Base-by-base conservation (phyloP, 225 moss, liverwort and hornwort species). In the Physcomitrium patens region DNA sequence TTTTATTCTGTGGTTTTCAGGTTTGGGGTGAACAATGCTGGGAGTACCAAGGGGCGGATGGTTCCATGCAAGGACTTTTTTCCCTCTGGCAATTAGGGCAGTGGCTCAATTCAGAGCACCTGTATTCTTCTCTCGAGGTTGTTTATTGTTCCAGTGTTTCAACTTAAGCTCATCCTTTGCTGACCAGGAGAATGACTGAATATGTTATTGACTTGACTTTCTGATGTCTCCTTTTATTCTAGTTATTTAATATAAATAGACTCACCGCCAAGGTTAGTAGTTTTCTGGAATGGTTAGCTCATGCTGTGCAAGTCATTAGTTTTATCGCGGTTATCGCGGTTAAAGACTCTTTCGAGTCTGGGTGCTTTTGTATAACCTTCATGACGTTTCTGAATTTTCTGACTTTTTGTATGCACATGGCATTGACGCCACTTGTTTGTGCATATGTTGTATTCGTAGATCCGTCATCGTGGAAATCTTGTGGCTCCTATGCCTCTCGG, bases 11-110 rank as follows among this genome's bases (percentile, higher is more conserved):
- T 62, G 53, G 46, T 70, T 4, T 76, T 52, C 81, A 85, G 85
- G 54, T 82, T 49, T 85, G 81, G 81, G 52, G 50, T 62, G 85
- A 85, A 58, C 79, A 68, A 13, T 81, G 81, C 78, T 85, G 85
- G 85, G 85, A 82, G 46, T 85, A 85, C 65, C 72, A 76, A 76
- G 85, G 85, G 23, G 81, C 72, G 42, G 85, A 81, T 76, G 81
- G 85, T 71, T 61, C 76, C 26, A 82, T 82, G 85, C 75, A 85
- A 76, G 85, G 85, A 41, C 81, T 68, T 58, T 85, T 85, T 68
- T 78, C 85, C 45, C 72, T 81, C 16, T 82, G 85, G 85, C 84
- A 84, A 74, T 77, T 84, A 70, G 74, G 66, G 26, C 84, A 80
- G 70, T 84, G 84, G 84, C 84, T 84, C 60, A 18, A 60, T 56